phyloP scores from a whole-genome alignment of 2,329 filamentous ascomycete species.

The Alternaria sp. region DNA sequence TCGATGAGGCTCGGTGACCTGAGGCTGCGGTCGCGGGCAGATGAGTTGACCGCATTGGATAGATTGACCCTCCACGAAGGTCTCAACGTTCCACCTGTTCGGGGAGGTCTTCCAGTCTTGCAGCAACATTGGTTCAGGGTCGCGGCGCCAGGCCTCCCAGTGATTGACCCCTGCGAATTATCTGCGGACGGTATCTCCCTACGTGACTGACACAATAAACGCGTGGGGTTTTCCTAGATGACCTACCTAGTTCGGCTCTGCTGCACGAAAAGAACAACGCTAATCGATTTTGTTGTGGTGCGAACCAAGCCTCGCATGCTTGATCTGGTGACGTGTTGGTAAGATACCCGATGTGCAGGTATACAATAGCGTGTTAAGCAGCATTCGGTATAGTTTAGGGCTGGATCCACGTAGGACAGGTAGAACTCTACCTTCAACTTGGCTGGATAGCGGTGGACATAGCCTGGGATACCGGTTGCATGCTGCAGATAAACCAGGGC shows the following conservation, averaged over 20 bases:
- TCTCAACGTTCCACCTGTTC: constrained; percentile 8
- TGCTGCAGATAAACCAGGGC: neutral
- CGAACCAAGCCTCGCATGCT: constrained; percentile 11
- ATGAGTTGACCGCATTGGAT: constrained; percentile 27
- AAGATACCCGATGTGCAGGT: constrained; percentile 6
- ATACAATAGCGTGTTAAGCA: constrained; percentile 12
- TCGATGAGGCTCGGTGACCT: constrained; percentile 20
- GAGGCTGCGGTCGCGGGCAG: constrained; percentile 21
- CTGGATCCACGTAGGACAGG: constrained; percentile 13
- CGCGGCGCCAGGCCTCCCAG: constrained; percentile 13
- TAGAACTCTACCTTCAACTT: constrained; percentile 8
- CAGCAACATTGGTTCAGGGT: constrained; percentile 14
- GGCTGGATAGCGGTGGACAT: neutral
- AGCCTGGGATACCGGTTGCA: constrained; percentile 5
- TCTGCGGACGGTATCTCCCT: constrained; percentile 9
- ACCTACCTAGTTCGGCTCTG: constrained; percentile 18
- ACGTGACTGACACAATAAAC: constrained; percentile 13
- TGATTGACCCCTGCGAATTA: constrained; percentile 19
- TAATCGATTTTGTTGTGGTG: constrained; percentile 1
- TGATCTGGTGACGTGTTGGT: constrained; percentile 13
- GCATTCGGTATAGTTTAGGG: constrained; percentile 4
- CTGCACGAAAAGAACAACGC: constrained; percentile 28
- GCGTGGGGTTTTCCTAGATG: constrained; percentile 22
- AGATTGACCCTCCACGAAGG: constrained; percentile 29
- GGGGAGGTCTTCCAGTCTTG: constrained; percentile 13